Evolutionary conservation across 305 asterid genomes (phyloP).

Genomic region (Solanum hybrid): DNA sequence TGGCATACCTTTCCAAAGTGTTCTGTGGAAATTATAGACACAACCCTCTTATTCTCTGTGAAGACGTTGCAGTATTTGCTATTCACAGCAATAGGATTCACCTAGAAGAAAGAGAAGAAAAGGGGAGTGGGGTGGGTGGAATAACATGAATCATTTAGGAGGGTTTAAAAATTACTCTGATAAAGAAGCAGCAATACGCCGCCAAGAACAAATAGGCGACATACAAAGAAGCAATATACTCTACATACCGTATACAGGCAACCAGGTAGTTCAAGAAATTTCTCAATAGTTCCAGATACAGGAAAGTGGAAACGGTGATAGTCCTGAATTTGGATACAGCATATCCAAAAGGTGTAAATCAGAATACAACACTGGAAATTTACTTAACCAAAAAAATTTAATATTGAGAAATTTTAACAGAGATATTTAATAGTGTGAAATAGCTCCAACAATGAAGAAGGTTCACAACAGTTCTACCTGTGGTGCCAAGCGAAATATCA

Average conservation of each 20-base stretch:
- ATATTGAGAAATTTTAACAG: slow-evolving; percentile 4
- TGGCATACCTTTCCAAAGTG: slow-evolving; percentile 90
- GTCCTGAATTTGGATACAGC: slow-evolving; percentile 42
- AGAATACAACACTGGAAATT: neutral
- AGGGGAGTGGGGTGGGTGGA: neutral
- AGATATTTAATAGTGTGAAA: neutral
- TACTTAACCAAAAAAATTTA: neutral
- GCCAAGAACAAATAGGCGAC: neutral
- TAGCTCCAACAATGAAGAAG: slow-evolving; percentile 12
- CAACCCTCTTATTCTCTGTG: slow-evolving; percentile 92
- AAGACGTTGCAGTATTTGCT: slow-evolving; percentile 98
- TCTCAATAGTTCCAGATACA: slow-evolving; percentile 86
- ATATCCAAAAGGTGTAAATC: neutral
- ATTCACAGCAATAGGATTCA: slow-evolving; percentile 97
- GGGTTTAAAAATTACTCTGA: slow-evolving; percentile 9
- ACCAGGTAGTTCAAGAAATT: slow-evolving; percentile 76
- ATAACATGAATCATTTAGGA: slow-evolving; percentile 11
- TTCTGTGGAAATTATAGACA: slow-evolving; percentile 65
- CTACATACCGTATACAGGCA: slow-evolving; percentile 78
- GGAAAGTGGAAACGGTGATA: slow-evolving; percentile 95
- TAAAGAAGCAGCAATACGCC: neutral
- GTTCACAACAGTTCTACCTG: slow-evolving; percentile 43
- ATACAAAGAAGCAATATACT: slow-evolving; percentile 2
- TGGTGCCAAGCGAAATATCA: slow-evolving; percentile 97
- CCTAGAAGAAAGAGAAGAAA: slow-evolving; percentile 41